A percentile compares a stretch with the other conserved stretches of the same genome.
Conservation (phyloP, 805 yeast species). For the Ogataea populi-albae region DNA sequence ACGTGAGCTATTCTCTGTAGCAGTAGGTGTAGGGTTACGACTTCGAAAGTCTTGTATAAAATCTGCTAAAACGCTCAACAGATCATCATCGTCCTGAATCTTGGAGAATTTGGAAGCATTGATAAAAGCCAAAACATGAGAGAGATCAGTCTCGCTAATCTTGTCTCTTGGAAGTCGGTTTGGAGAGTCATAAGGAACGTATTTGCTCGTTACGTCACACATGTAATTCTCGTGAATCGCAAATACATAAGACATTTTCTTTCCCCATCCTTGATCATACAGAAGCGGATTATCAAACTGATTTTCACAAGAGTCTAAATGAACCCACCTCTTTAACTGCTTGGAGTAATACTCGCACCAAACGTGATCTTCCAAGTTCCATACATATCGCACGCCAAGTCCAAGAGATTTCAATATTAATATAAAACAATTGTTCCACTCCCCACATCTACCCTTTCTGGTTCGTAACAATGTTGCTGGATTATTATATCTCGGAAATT, state of each 20-base stretch:
- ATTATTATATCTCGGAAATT: conserved; percentile 78
- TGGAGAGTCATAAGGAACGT: conserved; percentile 42
- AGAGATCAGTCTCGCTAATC: conserved; percentile 40
- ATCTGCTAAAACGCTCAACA: conserved; percentile 38
- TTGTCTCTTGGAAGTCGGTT: conserved; percentile 47
- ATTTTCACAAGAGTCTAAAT: conserved; percentile 84
- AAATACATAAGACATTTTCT: conserved; percentile 83
- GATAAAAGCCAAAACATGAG: conserved; percentile 32
- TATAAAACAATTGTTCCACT: conserved; percentile 87
- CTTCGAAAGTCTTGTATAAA: conserved; percentile 34
- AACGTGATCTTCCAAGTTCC: conserved; percentile 93
- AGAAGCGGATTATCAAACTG: conserved; percentile 78
- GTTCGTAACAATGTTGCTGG: conserved; percentile 59
- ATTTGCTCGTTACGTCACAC: conserved; percentile 67
- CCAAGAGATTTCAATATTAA: conserved; percentile 67
- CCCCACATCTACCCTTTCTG: conserved; percentile 86
- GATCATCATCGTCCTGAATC: conserved; percentile 33
- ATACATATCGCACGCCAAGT: conserved; percentile 63
- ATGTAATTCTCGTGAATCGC: conserved; percentile 64
- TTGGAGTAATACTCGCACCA: conserved; percentile 89
- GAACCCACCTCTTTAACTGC: conserved; percentile 69
- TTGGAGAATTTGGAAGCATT: conserved; percentile 35
- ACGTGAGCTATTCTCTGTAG: conserved; percentile 4
- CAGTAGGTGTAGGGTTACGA: conserved; percentile 16
- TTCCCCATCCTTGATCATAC: conserved; percentile 87